Evolutionary conservation across 331 rosid species (phyloP), one percentile per base, ranked within the genome.

Genomic region (Saraca asoca): DNA sequence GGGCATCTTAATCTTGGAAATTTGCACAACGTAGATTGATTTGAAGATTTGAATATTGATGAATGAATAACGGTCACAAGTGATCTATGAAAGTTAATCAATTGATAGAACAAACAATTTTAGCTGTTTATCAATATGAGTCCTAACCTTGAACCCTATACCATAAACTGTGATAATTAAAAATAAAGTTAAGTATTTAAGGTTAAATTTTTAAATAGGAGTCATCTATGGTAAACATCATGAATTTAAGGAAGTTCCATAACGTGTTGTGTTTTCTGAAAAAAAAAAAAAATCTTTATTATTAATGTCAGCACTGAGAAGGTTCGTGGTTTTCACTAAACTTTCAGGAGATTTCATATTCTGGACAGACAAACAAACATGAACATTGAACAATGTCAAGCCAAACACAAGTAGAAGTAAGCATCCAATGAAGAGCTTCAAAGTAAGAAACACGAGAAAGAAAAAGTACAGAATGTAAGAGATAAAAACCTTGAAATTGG

Each of bases 401-500:
- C 3, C 31, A 24, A 24, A 24, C 31, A 24, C 31, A 24, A 24
- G 31, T 3, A 24, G 3, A 24, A 55, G 17, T 3, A 0, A 6
- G 15, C 19, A 19, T 20, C 12, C 31, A 24, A 3, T 24, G 31
- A 44, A 44, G 12, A 44, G 50, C 56, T 69, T 12, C 51, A 31
- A 69, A 12, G 11, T 20, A 52, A 39, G 58, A 16, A 42, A 29
- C 41, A 17, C 20, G 67, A 7, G 7, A 13, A 19, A 31, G 58
- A 29, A 12, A 24, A 15, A 53, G 65, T 18, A 72, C 53, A 24
- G 33, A 39, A 51, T 58, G 10, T 33, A 39, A 2, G 58, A 71
- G 66, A 69, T 33, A 69, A 38, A 35, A 69, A 76, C 72, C 71
- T 43, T 18, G 66, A 44, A 69, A 54, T 13, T 1, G 49, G 69